Evolutionary conservation across 768 basidiomycete genomes (phyloP).

Genomic region (Agrocybe praecox): DNA sequence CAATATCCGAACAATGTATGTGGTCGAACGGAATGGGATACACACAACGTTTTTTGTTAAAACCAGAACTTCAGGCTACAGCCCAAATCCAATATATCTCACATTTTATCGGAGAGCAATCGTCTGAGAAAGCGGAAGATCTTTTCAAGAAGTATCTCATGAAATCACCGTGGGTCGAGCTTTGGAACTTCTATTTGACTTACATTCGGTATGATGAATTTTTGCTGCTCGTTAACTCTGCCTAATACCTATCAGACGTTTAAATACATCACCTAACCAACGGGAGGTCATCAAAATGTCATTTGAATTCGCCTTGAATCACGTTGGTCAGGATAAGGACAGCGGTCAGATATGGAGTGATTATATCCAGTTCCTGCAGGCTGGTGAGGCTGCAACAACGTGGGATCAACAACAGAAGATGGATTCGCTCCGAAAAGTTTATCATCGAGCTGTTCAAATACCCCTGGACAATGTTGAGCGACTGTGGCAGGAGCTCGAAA

Average conservation of each 20-base stretch:
- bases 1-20: constrained; percentile 90
- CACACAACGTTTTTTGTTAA: constrained; percentile 7
- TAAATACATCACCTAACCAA: constrained; percentile 64
- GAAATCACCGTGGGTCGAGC: constrained; percentile 83
- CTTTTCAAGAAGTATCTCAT: constrained; percentile 89
- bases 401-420: constrained; percentile 98
- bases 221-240: constrained; percentile 5
- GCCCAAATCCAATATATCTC: constrained; percentile 86
- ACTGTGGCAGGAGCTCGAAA: constrained; percentile 92
- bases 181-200: constrained; percentile 92
- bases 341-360: constrained; percentile 93
- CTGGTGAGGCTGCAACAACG: constrained; percentile 78
- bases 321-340: constrained; percentile 91
- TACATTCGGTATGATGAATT: constrained; percentile 75
- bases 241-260: constrained; percentile 46
- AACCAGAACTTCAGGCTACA: constrained; percentile 53
- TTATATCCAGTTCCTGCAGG: constrained; percentile 87
- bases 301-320: constrained; percentile 89
- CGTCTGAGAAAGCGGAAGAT: constrained; percentile 78
- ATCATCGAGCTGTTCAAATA: constrained; percentile 92
- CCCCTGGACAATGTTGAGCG: constrained; percentile 92
- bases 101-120: constrained; percentile 68
- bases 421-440: constrained; percentile 89
- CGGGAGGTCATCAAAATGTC: constrained; percentile 84
- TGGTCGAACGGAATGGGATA: not conserved